Conservation (phyloP, 306 rosid genomes). For the Vicia villosa region DNA sequence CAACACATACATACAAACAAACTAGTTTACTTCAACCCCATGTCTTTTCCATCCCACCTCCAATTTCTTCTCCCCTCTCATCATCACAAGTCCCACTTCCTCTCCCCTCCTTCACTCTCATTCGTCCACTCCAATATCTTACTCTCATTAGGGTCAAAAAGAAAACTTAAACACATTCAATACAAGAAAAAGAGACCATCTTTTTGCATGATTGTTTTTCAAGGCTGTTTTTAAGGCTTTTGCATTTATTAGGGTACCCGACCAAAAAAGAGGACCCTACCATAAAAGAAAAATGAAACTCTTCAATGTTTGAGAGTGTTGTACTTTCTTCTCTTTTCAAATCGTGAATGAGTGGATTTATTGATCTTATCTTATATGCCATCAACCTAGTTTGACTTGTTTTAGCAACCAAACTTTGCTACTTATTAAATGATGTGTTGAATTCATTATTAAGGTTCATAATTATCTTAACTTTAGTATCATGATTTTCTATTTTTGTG, state of each 20-base stretch:
- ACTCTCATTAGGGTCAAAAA: constrained; percentile 58
- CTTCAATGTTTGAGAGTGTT: constrained; percentile 10
- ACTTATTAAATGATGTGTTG: background rate
- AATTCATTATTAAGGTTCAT: background rate
- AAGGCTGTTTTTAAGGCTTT: constrained; percentile 44
- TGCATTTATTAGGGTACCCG: constrained; percentile 31
- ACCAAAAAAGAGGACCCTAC: constrained; percentile 40
- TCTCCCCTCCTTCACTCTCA: constrained; percentile 50
- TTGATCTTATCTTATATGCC: constrained; percentile 30
- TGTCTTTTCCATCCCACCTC: constrained; percentile 51
- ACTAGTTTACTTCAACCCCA: constrained; percentile 40
- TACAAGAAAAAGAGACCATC: constrained; percentile 31
- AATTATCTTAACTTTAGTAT: background rate
- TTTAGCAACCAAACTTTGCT: background rate
- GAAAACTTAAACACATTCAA: constrained; percentile 38
- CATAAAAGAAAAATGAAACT: background rate
- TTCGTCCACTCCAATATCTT: constrained; percentile 41
- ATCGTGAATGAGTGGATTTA: constrained; percentile 13
- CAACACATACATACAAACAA: constrained; percentile 35
- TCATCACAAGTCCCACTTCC: constrained; percentile 66
- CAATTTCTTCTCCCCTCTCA: constrained; percentile 47
- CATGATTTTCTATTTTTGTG: no score
- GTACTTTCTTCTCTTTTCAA: constrained; percentile 1
- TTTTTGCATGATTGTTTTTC: constrained; percentile 53
- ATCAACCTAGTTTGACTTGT: constrained; percentile 36